These are phyloP conservation scores for Coemansia sp. DNA, from an alignment of 192 early-diverging fungal genomes.

Conservation along the genomic window DNA sequence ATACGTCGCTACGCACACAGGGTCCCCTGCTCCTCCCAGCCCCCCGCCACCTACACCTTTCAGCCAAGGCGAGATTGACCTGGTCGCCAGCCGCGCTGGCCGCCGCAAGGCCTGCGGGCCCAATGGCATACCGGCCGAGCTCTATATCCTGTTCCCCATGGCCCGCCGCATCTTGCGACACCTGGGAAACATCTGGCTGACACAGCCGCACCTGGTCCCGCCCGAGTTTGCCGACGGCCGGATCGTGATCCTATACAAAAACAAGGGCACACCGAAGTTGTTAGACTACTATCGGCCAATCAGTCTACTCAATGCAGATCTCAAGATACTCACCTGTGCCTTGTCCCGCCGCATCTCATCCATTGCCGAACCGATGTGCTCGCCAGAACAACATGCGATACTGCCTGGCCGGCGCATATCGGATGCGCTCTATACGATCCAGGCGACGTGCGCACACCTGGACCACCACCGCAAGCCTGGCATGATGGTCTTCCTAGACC, in stretches of 20 bases:
- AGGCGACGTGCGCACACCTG: slow-evolving; percentile 5
- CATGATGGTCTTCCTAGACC: slow-evolving; percentile 19
- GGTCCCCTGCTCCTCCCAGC: too few relatives aligned
- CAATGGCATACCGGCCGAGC: too few relatives aligned
- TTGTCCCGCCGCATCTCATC: neutral
- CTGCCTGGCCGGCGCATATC: slow-evolving; percentile 11
- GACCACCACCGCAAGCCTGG: neutral
- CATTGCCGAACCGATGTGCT: neutral
- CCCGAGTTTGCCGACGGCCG: slow-evolving; percentile 5
- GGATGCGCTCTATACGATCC: slow-evolving; percentile 15
- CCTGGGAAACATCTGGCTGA: slow-evolving; percentile 2
- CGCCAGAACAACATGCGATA: slow-evolving; percentile 19
- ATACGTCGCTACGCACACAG: too few relatives aligned
- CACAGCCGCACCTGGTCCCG: slow-evolving; percentile 2
- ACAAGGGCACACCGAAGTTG: slow-evolving; percentile 6
- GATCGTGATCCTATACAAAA: slow-evolving; percentile 11
- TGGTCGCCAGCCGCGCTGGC: too few relatives aligned
- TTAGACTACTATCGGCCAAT: slow-evolving; percentile 18
- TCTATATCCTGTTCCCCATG: too few relatives aligned
- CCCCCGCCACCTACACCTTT: too few relatives aligned
- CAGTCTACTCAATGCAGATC: slow-evolving; percentile 11
- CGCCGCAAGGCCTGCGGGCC: too few relatives aligned
- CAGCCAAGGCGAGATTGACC: too few relatives aligned
- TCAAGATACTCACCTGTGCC: slow-evolving; percentile 10
- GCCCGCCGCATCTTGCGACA: too few relatives aligned